Percentiles rank a stretch among this genome's conserved stretches.
These are phyloP conservation scores for Septoria linicola DNA, from an alignment of 2,329 filamentous ascomycete species.

Conservation along the genomic window DNA sequence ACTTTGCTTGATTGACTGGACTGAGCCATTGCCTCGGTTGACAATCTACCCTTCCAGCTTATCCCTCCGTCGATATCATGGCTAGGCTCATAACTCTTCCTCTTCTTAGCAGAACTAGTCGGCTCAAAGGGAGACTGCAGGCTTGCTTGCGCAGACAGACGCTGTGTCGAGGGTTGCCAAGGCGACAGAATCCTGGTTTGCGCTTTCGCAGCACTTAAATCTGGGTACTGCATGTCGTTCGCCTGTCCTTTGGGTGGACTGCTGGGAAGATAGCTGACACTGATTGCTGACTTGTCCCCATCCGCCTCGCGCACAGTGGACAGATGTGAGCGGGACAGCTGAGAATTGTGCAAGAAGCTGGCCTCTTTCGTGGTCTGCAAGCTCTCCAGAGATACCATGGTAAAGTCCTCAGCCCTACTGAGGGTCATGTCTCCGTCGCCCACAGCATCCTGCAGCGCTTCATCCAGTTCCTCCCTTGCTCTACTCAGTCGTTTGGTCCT, in stretches of 20 bases:
- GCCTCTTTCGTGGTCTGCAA: slow-evolving; percentile 39
- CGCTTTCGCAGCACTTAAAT: slow-evolving; percentile 11
- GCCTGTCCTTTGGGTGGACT: slow-evolving; percentile 32
- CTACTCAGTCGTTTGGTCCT: slow-evolving; percentile 29
- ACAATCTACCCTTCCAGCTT: slow-evolving; percentile 29
- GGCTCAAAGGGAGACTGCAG: slow-evolving; percentile 14
- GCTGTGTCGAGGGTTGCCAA: slow-evolving; percentile 6
- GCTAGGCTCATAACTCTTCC: slow-evolving; percentile 3
- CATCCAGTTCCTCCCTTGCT: slow-evolving; percentile 35
- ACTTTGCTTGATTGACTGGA: slow-evolving; percentile 2
- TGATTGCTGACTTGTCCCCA: slow-evolving; percentile 23
- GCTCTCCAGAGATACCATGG: slow-evolving; percentile 52
- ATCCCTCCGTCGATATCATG: slow-evolving; percentile 29
- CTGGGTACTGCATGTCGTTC: slow-evolving; percentile 21
- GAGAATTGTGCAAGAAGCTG: slow-evolving; percentile 19
- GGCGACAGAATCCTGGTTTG: slow-evolving; percentile 2
- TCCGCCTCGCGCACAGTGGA: slow-evolving; percentile 10
- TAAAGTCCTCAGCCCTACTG: slow-evolving; percentile 52
- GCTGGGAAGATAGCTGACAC: slow-evolving; percentile 35
- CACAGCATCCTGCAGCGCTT: slow-evolving; percentile 35
- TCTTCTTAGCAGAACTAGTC: slow-evolving; percentile 17
- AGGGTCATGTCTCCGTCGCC: slow-evolving; percentile 47
- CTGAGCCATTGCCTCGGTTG: slow-evolving; percentile 4
- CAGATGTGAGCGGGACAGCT: slow-evolving; percentile 10
- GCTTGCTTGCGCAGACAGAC: slow-evolving; percentile 1